Base-by-base conservation (phyloP, 2,329 filamentous ascomycete genomes). In the Grosmannia penicillata region DNA sequence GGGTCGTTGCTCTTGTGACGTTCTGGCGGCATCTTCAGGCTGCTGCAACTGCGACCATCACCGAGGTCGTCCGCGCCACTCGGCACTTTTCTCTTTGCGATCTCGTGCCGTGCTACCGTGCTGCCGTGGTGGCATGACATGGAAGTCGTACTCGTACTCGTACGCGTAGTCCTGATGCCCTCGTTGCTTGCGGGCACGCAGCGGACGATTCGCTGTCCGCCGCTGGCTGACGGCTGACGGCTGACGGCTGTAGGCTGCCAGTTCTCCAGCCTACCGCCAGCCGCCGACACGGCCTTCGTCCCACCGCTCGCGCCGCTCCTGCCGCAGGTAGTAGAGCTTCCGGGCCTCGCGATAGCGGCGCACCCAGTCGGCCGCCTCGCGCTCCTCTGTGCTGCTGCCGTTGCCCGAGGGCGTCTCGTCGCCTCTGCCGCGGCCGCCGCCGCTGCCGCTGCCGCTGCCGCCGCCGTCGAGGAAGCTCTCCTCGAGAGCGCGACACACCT, bases 281-380 rank as follows among this genome's bases (percentile, higher is more conserved):
- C 91, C 91, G 10, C 89, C 89, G 25, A 96, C 89, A 48, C 89
- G 70, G 19, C 89, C 86, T 59, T 96, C 89, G 55, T 96, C 91
- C 91, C 91, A 96, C 49, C 91, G 71, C 51, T 86, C 82, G 58
- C 87, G 93, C 47, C 84, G 73, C 63, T 96, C 91, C 52, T 79
- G 76, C 41, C 91, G 70, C 38, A 87, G 64, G 52, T 91, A 93
- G 44, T 79, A 78, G 41, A 81, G 62, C 49, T 82, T 81, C 53
- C 78, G 82, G 9, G 82, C 82, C 49, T 89, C 86, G 48, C 85
- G 70, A 46, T 93, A 82, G 50, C 81, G 65, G 51, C 78, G 70
- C 17, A 94, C 74, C 76, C 91, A 96, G 43, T 96, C 89, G 2
- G 69, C 65, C 21, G 82, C 76, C 59, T 96, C 91, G 52, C 83